Evolutionary conservation across 2,329 filamentous ascomycete species (phyloP), one percentile per base, ranked within the genome.

Genomic region (Penicillium sp.): DNA sequence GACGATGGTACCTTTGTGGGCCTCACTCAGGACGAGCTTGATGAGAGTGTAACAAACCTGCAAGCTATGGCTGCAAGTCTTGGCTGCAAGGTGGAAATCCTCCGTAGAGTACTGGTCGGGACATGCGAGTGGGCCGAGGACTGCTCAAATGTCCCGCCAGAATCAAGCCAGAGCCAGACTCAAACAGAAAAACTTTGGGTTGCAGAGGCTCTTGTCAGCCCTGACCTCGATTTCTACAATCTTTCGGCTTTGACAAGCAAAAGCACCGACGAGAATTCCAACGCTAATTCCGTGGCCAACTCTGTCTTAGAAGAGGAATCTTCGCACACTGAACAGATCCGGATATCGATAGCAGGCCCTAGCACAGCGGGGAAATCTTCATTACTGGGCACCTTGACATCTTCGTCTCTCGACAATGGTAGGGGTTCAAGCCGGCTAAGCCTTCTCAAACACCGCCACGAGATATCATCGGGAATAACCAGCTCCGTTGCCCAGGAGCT

Each of bases 401-500:
- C 91, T 0, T 92, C 92, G 1, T 89, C 87, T 1, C 78, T 96
- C 16, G 94, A 99, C 70, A 97, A 97, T 71, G 93, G 93, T 0
- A 83, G 92, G 59, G 94, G 94, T 0, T 94, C 92, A 69, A 96
- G 91, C 69, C 85, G 94, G 49, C 79, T 97, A 23, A 93, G 90
- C 66, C 81, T 97, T 47, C 79, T 99, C 26, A 96, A 92, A 70
- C 94, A 99, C 73, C 87, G 90, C 10, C 94, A 99, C 69, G 94
- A 99, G 71, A 89, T 97, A 53, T 88, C 84, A 3, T 95, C 93
- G 2, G 94, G 94, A 0, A 82, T 96, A 59, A 99, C 94, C 1
- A 97, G 92, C 69, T 97, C 93, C 5, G 88, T 99, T 40, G 91
- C 94, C 0, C 93, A 97, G 67, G 94, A 97, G 71, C 80, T 99